A percentile compares a stretch with the other conserved stretches of the same genome.
phyloP scores from a whole-genome alignment of 148 eudicot species.

The Nepenthes gracilis region DNA sequence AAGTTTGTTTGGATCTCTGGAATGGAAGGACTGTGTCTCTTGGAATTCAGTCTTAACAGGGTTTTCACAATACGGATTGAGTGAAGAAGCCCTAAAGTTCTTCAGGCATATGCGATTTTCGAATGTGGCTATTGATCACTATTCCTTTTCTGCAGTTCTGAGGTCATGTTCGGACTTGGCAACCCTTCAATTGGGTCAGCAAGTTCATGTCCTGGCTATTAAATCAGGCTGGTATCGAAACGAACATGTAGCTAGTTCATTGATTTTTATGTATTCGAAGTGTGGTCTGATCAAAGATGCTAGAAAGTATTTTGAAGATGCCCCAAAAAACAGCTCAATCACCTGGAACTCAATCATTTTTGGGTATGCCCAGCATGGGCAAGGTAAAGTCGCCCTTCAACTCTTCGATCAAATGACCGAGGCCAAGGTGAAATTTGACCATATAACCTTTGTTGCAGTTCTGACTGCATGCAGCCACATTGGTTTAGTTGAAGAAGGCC shows the following conservation, averaged over 20 bases:
- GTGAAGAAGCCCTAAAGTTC: conserved; percentile 51
- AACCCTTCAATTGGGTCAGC: conserved; percentile 47
- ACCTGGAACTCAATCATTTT: conserved; percentile 75
- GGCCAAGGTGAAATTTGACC: conserved; percentile 41
- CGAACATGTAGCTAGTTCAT: conserved; percentile 53
- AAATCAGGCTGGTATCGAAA: conserved; percentile 44
- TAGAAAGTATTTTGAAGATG: conserved; percentile 45
- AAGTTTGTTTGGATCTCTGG: conserved; percentile 36
- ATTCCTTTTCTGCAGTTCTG: conserved; percentile 57
- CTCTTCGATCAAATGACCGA: conserved; percentile 40
- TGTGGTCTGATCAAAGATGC: conserved; percentile 61
- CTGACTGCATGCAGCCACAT: conserved; percentile 75
- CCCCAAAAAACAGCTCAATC: conserved; percentile 35
- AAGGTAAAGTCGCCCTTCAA: conserved; percentile 45
- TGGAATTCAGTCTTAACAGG: conserved; percentile 77
- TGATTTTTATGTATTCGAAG: conserved; percentile 64
- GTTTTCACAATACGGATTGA: conserved; percentile 54
- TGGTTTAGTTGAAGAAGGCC: conserved; percentile 70
- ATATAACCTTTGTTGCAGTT: conserved; percentile 68
- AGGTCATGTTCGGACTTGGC: conserved; percentile 77
- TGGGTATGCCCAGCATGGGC: conserved; percentile 74
- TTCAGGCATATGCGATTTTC: conserved; percentile 36
- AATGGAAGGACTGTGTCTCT: conserved; percentile 47
- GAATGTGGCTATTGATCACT: conserved; percentile 42
- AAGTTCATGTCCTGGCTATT: conserved; percentile 48